phyloP scores from a whole-genome alignment of 768 basidiomycete species.

The Agaricus bisporus region DNA sequence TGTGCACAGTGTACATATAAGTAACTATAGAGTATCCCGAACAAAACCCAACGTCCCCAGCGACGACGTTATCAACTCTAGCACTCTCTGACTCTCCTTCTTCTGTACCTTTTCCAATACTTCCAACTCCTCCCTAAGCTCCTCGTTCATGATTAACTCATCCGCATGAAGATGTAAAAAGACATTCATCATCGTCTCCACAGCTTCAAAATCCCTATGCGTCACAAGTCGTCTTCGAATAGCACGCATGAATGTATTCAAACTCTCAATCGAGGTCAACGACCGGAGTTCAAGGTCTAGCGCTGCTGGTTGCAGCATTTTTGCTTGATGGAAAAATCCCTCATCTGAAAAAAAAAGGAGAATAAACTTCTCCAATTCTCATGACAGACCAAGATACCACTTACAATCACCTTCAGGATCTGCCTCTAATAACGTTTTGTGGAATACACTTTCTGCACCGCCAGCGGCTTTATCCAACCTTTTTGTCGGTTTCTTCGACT shows the following conservation, averaged over 20 bases:
- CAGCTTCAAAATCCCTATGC: slow-evolving; percentile 91
- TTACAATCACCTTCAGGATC: slow-evolving; percentile 61
- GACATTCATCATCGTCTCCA: slow-evolving; percentile 81
- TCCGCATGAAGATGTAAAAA: slow-evolving; percentile 86
- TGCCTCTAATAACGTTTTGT: slow-evolving; percentile 54
- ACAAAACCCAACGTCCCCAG: slow-evolving; percentile 75
- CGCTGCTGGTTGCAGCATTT: slow-evolving; percentile 84
- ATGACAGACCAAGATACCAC: slow-evolving; percentile 20
- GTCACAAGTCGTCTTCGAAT: slow-evolving; percentile 67
- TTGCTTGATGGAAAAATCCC: slow-evolving; percentile 75
- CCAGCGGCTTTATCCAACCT: slow-evolving; percentile 47
- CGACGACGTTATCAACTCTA: slow-evolving; percentile 69
- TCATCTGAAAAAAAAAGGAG: slow-evolving; percentile 48
- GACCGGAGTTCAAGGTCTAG: slow-evolving; percentile 88
- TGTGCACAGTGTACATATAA: not conserved
- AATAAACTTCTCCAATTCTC: not conserved
- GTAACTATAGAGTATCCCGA: slow-evolving; percentile 50
- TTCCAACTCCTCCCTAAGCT: slow-evolving; percentile 53
- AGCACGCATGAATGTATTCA: slow-evolving; percentile 67
- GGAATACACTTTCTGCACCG: slow-evolving; percentile 62
- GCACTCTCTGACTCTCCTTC: slow-evolving; percentile 71
- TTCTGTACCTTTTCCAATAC: slow-evolving; percentile 58
- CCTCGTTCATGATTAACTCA: slow-evolving; percentile 62
- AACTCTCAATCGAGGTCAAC: slow-evolving; percentile 55
- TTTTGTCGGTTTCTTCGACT: slow-evolving; percentile 37